Evolutionary conservation across 2,329 filamentous ascomycete genomes (phyloP), one percentile per base, ranked within the genome.

Genomic region (Elsinoe australis): DNA sequence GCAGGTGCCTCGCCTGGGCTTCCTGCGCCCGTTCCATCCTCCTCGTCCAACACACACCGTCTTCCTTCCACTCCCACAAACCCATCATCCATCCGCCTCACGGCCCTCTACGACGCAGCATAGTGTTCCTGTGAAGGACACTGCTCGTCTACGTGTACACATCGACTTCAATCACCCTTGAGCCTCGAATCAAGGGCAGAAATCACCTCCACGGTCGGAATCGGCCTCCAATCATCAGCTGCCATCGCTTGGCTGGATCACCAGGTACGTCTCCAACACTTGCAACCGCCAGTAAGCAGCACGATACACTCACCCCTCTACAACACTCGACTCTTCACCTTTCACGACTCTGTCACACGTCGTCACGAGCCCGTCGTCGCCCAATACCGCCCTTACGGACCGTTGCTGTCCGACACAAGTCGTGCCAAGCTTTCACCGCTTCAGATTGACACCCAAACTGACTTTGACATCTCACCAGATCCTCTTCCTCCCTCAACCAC

Each of bases 391-490:
- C 35, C 17, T 39, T 24, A 15, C 22, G 44, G 14, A 19, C 33
- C 15, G 33, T 33, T 38, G 24, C 45, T 31, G 45, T 48, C 29
- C 45, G 47, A 41, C 36, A 26, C 19, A 36, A 18, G 36, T n/a
- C 22, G 28, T 36, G 48, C 48, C 38, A 49, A 44, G 47, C 26
- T 24, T 45, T 36, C 39, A 36, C 48, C 48, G 48, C 48, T 46
- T 50, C 39, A 29, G 39, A 41, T 42, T 45, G 47, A 39, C 35
- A 45, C 32, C 31, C 39, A 33, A 44, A 44, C 48, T 50, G 48
- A 50, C 48, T 50, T 36, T 50, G 28, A 41, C 38, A 33, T 26
- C 48, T 44, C 32, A 31, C 29, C 41, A 49, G 42, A 42, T 50
- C 26, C 50, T 32, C 38, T 28, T 19, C 26, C 39, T 45, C 32